Evolutionary conservation across 1,139 yeast species (phyloP).

Genomic region (Eremothecium coryli): DNA sequence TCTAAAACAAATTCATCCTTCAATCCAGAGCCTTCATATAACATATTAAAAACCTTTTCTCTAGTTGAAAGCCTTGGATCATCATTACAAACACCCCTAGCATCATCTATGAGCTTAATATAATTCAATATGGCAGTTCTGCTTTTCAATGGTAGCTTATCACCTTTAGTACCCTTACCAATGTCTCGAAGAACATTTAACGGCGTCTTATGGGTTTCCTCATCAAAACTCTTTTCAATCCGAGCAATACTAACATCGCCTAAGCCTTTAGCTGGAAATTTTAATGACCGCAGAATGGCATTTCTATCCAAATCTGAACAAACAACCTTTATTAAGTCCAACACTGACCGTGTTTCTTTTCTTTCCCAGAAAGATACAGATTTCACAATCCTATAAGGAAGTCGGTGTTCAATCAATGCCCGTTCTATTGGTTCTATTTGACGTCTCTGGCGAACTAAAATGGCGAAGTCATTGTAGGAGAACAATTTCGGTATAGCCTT

Average conservation of each 20-base stretch:
- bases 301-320: conserved; percentile 48
- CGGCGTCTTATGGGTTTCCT: conserved; percentile 12
- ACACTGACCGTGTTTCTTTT: conserved; percentile 51
- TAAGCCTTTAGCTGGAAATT: conserved; percentile 59
- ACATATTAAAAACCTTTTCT: conserved; percentile 21
- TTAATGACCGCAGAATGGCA: conserved; percentile 50
- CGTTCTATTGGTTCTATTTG: conserved; percentile 55
- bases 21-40: conserved; percentile 28
- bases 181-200: conserved; percentile 19
- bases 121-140: conserved; percentile 17
- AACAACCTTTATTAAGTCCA: conserved; percentile 58
- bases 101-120: conserved; percentile 18
- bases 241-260: conserved; percentile 49
- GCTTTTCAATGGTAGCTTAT: conserved; percentile 18
- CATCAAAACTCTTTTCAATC: conserved; percentile 29
- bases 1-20: conserved; percentile 18
- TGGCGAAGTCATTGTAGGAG: conserved; percentile 51
- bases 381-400: conserved; percentile 60
- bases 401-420: conserved; percentile 42
- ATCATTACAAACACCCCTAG: conserved; percentile 14
- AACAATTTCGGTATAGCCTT: conserved; percentile 36
- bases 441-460: conserved; percentile 56
- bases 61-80: conserved; percentile 14
- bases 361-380: conserved; percentile 79
- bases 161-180: conserved; percentile 11